These are phyloP conservation scores for Salix dunnii DNA, from an alignment of 345 rosid genomes.

Conservation along the genomic window DNA sequence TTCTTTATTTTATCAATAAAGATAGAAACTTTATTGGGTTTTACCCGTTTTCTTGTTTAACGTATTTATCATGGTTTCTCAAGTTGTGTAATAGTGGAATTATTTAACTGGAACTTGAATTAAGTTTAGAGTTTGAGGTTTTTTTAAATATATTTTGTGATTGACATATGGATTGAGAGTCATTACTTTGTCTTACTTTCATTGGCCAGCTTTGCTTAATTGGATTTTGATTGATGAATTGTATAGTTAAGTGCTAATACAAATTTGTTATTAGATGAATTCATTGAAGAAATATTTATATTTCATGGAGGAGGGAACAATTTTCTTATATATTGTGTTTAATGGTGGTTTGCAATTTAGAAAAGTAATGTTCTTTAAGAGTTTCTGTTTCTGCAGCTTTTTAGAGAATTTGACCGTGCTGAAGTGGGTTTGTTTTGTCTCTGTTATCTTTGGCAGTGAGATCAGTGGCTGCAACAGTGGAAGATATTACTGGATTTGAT, in stretches of 20 bases:
- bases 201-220: neutral
- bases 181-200: neutral
- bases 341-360: neutral
- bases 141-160: neutral
- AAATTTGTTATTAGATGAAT: neutral
- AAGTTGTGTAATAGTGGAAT: neutral
- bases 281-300: neutral
- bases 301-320: neutral
- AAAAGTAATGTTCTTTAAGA: neutral
- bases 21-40: conserved; percentile 1
- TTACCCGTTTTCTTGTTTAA: neutral
- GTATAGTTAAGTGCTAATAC: neutral
- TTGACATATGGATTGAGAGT: neutral
- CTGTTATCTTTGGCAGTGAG: conserved; percentile 50
- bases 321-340: neutral
- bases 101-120: neutral
- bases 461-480: conserved; percentile 79
- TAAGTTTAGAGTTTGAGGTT: neutral
- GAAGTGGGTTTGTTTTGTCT: neutral
- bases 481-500: conserved; percentile 65
- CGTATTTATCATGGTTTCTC: neutral
- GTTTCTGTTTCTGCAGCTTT: neutral
- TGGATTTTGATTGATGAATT: neutral
- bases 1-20: neutral
- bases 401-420: neutral